phyloP scores from a whole-genome alignment of 441 rosid genomes.

The Gossypium schwendimanii region DNA sequence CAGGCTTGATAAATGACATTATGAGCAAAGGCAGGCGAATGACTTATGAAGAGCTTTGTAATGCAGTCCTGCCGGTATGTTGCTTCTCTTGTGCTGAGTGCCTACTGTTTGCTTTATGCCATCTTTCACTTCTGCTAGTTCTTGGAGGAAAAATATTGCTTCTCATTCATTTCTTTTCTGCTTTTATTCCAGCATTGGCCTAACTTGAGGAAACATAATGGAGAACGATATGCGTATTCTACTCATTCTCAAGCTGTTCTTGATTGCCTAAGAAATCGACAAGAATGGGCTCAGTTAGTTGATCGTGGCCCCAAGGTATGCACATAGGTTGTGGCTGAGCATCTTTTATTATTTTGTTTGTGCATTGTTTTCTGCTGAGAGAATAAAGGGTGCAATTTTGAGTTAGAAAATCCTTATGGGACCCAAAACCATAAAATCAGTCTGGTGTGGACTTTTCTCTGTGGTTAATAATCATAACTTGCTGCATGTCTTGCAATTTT shows the following conservation, averaged over 20 bases:
- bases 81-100: conserved; percentile 10
- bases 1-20: conserved; percentile 81
- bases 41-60: conserved; percentile 90
- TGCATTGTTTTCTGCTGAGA: background rate
- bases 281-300: conserved; percentile 93
- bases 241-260: conserved; percentile 98
- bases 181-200: conserved; percentile 76
- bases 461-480: background rate
- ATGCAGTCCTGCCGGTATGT: conserved; percentile 84
- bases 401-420: background rate
- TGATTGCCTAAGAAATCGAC: conserved; percentile 92
- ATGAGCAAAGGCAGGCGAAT: conserved; percentile 91
- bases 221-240: conserved; percentile 94
- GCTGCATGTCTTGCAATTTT: background rate
- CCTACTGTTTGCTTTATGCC: conserved; percentile 1
- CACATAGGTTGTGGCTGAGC: background rate
- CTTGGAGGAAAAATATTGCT: background rate
- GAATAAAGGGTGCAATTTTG: background rate
- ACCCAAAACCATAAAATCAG: background rate
- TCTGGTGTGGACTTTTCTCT: background rate
- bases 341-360: background rate
- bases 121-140: conserved; percentile 3
- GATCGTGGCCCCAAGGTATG: conserved; percentile 89
- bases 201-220: conserved; percentile 93
- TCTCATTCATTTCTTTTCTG: conserved; percentile 10